These are phyloP conservation scores for Acidiella bohemica DNA, from an alignment of 495 filamentous ascomycete species.

Conservation along the genomic window DNA sequence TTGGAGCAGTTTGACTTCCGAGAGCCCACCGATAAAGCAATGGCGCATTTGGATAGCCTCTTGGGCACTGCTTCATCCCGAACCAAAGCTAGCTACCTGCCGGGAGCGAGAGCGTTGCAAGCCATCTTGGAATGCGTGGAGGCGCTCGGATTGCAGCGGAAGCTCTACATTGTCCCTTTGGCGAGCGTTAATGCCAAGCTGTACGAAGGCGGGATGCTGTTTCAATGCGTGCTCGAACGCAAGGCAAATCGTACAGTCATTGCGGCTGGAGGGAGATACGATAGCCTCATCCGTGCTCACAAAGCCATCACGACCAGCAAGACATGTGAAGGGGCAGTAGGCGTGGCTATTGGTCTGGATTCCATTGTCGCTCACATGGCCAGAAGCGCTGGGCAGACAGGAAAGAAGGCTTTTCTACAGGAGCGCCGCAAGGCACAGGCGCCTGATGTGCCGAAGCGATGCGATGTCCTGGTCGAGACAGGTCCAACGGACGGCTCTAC, in stretches of 20 bases:
- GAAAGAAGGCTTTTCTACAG: constrained; percentile 42
- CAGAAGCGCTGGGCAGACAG: constrained; percentile 36
- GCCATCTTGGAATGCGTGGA: constrained; percentile 39
- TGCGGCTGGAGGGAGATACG: constrained; percentile 88
- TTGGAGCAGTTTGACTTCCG: constrained; percentile 81
- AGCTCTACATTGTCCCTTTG: constrained; percentile 73
- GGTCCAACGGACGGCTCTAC: constrained; percentile 68
- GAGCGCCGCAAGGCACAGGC: constrained; percentile 30
- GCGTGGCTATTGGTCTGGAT: constrained; percentile 86
- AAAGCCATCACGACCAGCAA: constrained; percentile 33
- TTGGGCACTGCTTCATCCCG: constrained; percentile 51
- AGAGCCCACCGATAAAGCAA: constrained; percentile 60
- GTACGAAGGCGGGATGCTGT: constrained; percentile 75
- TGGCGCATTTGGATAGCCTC: constrained; percentile 53
- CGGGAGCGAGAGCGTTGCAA: constrained; percentile 26
- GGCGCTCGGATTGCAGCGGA: constrained; percentile 56
- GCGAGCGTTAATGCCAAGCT: constrained; percentile 87
- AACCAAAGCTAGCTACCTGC: background rate
- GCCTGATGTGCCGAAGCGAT: constrained; percentile 28
- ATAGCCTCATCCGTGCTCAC: constrained; percentile 64
- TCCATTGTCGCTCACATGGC: constrained; percentile 54
- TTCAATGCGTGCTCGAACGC: constrained; percentile 80
- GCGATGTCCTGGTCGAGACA: constrained; percentile 79
- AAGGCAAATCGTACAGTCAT: constrained; percentile 68
- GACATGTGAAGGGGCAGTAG: constrained; percentile 58